A percentile compares a stretch with the other conserved stretches of the same genome.
Evolutionary conservation across 1,139 yeast genomes (phyloP).

Genomic region (Kodamaea plutei): DNA sequence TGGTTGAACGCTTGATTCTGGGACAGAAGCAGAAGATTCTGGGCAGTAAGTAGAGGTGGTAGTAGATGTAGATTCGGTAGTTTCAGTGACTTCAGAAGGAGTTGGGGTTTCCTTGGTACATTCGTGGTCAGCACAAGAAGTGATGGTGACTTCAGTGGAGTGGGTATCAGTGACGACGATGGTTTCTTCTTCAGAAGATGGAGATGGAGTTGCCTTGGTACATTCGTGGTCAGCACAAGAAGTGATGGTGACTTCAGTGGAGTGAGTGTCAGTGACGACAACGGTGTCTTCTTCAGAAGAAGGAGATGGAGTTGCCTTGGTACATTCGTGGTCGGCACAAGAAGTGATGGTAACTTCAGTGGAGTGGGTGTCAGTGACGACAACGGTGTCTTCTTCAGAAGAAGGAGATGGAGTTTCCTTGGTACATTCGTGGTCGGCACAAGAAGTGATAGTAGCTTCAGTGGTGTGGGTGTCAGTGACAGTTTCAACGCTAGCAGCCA

Average conservation of each 20-base stretch:
- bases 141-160: constrained; percentile 40
- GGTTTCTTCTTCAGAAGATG: constrained; percentile 6
- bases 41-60: constrained; percentile 9
- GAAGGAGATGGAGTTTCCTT: constrained; percentile 14
- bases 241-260: constrained; percentile 41
- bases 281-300: constrained; percentile 6
- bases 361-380: constrained; percentile 28
- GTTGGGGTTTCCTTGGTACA: constrained; percentile 22
- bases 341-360: constrained; percentile 41
- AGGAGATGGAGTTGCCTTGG: constrained; percentile 15
- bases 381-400: constrained; percentile 6
- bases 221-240: constrained; percentile 38
- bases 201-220: constrained; percentile 17
- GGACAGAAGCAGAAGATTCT: constrained; percentile 12
- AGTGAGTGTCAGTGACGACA: constrained; percentile 25
- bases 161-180: constrained; percentile 22
- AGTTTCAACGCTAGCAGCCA: constrained; percentile 14
- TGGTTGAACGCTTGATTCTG: constrained; percentile 8
- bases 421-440: constrained; percentile 34
- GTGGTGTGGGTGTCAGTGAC: constrained; percentile 32
- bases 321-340: constrained; percentile 36
- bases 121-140: constrained; percentile 37
- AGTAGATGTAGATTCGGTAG: constrained; percentile 8
- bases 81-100: neutral
- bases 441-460: constrained; percentile 41